Evolutionary conservation across 1,139 yeast species (phyloP).

Genomic region (Dujonia santamariae): DNA sequence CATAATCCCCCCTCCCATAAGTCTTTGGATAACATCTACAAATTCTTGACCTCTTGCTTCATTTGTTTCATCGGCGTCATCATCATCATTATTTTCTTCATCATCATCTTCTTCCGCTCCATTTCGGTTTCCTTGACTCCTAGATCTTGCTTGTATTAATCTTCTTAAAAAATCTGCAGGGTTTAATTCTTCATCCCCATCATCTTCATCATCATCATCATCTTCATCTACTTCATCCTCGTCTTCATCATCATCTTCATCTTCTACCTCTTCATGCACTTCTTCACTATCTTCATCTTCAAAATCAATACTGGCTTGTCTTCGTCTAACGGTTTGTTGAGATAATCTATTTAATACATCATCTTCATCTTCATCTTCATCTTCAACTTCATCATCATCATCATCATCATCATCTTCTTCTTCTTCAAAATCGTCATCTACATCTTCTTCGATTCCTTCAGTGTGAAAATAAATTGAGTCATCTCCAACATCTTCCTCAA

Average conservation of each 20-base stretch:
- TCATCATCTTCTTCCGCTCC: slow-evolving; percentile 15
- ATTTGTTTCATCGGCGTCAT: slow-evolving; percentile 18
- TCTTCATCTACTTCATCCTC: slow-evolving; percentile 19
- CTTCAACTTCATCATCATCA: slow-evolving; percentile 13
- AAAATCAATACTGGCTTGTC: slow-evolving; percentile 1
- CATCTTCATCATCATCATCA: slow-evolving; percentile 16
- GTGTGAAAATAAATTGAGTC: slow-evolving; percentile 10
- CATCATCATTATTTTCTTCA: slow-evolving; percentile 13
- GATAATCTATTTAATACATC: slow-evolving; percentile 21
- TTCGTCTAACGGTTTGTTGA: slow-evolving; percentile 3
- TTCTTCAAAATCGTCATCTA: slow-evolving; percentile 14
- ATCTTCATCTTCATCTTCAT: slow-evolving; percentile 19
- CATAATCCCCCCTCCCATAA: slow-evolving; percentile 35
- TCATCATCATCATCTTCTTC: slow-evolving; percentile 13
- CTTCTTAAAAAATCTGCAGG: slow-evolving; percentile 24
- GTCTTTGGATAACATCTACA: slow-evolving; percentile 35
- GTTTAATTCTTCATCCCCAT: slow-evolving; percentile 17
- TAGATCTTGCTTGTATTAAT: slow-evolving; percentile 17
- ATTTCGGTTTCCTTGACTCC: slow-evolving; percentile 9
- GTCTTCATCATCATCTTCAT: slow-evolving; percentile 13
- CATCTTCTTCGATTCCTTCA: slow-evolving; percentile 13
- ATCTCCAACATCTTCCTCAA: slow-evolving; percentile 6
- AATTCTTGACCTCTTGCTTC: slow-evolving; percentile 20
- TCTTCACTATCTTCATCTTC: slow-evolving; percentile 4
- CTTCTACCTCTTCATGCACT: slow-evolving; percentile 10